Conservation (phyloP, 2,329 filamentous ascomycete species). For the Aspergillus terreus region DNA sequence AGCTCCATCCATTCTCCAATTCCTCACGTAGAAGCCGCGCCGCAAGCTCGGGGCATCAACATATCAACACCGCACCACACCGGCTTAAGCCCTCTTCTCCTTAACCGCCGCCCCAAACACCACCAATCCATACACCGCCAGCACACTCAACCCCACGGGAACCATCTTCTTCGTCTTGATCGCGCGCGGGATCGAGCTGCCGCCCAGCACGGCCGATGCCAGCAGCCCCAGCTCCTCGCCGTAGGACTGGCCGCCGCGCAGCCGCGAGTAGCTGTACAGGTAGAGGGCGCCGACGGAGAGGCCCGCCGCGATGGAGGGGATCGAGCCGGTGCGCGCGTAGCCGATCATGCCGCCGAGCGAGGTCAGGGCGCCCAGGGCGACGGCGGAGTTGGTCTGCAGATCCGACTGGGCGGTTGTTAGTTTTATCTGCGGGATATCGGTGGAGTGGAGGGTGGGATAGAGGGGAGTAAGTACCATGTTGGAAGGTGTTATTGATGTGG, state of each 20-base stretch:
- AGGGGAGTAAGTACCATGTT: too few species aligned
- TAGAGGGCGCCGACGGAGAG: conserved; percentile 76
- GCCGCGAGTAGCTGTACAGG: conserved; percentile 74
- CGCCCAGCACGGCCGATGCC: conserved; percentile 79
- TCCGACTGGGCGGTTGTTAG: conserved; percentile 1
- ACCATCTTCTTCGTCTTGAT: conserved; percentile 81
- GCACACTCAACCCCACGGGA: conserved; percentile 70
- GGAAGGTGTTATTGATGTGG: too few species aligned
- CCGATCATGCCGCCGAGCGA: conserved; percentile 84
- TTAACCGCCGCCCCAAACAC: conserved; percentile 71
- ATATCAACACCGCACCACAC: not conserved
- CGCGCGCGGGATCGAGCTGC: conserved; percentile 79
- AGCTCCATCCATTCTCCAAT: not conserved
- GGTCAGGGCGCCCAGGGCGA: conserved; percentile 74
- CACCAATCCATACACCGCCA: conserved; percentile 74
- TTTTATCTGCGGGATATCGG: not conserved
- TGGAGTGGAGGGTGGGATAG: too few species aligned
- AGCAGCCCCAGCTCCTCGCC: conserved; percentile 86
- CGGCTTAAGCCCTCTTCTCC: conserved; percentile 24
- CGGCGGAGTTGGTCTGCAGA: conserved; percentile 58
- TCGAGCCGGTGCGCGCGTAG: conserved; percentile 76
- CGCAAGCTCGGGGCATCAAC: not conserved
- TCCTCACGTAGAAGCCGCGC: too few species aligned
- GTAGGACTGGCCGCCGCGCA: conserved; percentile 71
- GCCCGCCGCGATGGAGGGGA: conserved; percentile 83